Conservation (phyloP, 2,329 filamentous ascomycete genomes). For the Dryadomyces quercus-mongolicae region DNA sequence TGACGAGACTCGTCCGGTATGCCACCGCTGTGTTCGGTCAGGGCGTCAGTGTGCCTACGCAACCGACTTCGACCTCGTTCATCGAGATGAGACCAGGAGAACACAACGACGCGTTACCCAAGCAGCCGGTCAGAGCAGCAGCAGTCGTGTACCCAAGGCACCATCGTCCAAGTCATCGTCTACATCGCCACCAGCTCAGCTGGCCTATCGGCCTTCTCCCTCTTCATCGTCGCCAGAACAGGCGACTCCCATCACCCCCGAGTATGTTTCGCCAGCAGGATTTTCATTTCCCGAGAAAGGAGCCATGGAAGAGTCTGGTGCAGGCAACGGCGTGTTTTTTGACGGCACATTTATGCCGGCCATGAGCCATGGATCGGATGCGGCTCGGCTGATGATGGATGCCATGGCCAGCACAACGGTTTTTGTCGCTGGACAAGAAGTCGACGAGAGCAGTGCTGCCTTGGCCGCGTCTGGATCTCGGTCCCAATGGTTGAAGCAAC, state of each 20-base stretch:
- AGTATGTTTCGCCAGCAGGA: not conserved
- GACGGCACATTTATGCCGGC: not conserved
- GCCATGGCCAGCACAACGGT: not conserved
- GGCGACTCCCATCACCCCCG: too few relatives aligned
- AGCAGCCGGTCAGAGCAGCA: not conserved
- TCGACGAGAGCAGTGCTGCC: not conserved
- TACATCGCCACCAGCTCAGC: not conserved
- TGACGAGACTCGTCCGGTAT: conserved; percentile 5
- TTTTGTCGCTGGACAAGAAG: conserved; percentile 1
- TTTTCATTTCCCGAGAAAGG: too few relatives aligned
- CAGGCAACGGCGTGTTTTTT: not conserved
- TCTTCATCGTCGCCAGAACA: not conserved
- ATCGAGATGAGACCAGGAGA: conserved; percentile 5
- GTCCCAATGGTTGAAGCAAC: not conserved
- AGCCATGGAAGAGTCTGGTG: too few relatives aligned
- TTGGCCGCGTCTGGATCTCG: not conserved
- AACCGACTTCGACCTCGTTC: conserved; percentile 7
- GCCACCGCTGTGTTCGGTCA: conserved; percentile 6
- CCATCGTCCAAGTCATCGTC: not conserved
- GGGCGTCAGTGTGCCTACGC: conserved; percentile 5
- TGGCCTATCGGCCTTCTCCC: not conserved
- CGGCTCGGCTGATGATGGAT: not conserved
- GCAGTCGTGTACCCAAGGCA: not conserved
- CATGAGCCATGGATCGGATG: not conserved
- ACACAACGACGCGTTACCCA: conserved; percentile 2